Conservation (phyloP, 768 basidiomycete species). For the Rhodotorula babjevae region DNA sequence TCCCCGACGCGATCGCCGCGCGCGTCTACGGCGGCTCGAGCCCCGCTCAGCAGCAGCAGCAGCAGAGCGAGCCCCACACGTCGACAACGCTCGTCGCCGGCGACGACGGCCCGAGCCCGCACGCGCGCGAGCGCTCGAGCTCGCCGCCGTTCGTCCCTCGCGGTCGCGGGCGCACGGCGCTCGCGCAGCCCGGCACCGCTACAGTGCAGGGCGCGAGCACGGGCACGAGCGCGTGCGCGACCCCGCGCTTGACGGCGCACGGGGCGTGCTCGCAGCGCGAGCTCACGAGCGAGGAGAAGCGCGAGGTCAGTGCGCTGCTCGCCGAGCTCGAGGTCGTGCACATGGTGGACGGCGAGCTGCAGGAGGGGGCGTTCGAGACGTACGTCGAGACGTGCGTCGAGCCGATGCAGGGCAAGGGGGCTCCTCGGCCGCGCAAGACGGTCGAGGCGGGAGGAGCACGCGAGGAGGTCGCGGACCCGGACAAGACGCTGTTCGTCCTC, state of each 20-base stretch:
- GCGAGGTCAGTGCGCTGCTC: not conserved
- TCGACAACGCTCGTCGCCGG: too few relatives aligned
- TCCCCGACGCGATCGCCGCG: not conserved
- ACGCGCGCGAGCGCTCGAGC: not conserved
- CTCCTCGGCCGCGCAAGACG: not conserved
- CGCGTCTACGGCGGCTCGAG: too few relatives aligned
- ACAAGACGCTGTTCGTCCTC: not conserved
- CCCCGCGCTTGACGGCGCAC: too few relatives aligned
- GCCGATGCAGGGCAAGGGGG: not conserved
- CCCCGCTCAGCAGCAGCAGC: too few relatives aligned
- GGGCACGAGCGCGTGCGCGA: too few relatives aligned
- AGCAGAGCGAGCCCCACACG: too few relatives aligned
- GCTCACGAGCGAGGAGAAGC: not conserved
- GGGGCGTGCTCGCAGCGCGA: too few relatives aligned
- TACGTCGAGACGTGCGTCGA: not conserved
- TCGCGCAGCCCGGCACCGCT: too few relatives aligned
- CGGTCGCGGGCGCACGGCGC: too few relatives aligned
- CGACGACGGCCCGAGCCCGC: too few relatives aligned
- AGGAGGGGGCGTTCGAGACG: not conserved
- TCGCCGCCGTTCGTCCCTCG: not conserved
- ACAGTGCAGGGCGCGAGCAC: too few relatives aligned
- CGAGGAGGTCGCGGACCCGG: not conserved
- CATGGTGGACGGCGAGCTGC: not conserved
- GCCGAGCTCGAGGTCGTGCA: not conserved
- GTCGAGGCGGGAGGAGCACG: too few relatives aligned